Evolutionary conservation across 1,284 basidiomycete species (phyloP).

Genomic region (Porogramme epimiltina): DNA sequence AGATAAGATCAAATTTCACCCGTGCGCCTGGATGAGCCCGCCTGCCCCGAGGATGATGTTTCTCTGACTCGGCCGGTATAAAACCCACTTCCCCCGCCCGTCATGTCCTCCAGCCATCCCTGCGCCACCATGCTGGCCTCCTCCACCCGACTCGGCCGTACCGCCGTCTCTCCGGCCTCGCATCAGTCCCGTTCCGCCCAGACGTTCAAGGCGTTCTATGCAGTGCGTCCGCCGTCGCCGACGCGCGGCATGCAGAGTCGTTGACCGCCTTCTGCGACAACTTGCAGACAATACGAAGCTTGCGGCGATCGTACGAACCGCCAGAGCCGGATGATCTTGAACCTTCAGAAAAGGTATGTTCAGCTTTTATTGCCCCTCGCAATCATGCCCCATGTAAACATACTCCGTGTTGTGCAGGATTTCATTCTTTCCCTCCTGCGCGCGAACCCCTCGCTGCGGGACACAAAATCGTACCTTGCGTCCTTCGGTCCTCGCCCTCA

Average conservation of each 20-base stretch:
- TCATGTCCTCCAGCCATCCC: conserved; percentile 4
- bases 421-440: conserved; percentile 95
- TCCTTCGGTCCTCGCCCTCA: conserved; percentile 70
- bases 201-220: conserved; percentile 62
- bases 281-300: conserved; percentile 49
- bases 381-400: not conserved
- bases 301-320: conserved; percentile 37
- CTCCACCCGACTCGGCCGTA: conserved; percentile 18
- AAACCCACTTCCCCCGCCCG: conserved; percentile 5
- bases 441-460: conserved; percentile 90
- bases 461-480: conserved; percentile 88
- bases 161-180: conserved; percentile 2
- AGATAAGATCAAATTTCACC: conserved; percentile 17
- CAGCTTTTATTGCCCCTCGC: not conserved
- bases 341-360: conserved; percentile 52
- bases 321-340: conserved; percentile 48
- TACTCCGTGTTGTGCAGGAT: conserved; percentile 56
- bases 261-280: not conserved
- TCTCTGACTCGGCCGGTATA: conserved; percentile 21
- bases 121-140: conserved; percentile 21
- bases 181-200: conserved; percentile 30
- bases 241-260: not conserved
- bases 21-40: conserved; percentile 2
- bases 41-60: not conserved
- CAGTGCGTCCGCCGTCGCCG: conserved; percentile 41